These are phyloP conservation scores for Penicillium simplicissimum DNA, from an alignment of 495 filamentous ascomycete genomes.

Conservation along the genomic window DNA sequence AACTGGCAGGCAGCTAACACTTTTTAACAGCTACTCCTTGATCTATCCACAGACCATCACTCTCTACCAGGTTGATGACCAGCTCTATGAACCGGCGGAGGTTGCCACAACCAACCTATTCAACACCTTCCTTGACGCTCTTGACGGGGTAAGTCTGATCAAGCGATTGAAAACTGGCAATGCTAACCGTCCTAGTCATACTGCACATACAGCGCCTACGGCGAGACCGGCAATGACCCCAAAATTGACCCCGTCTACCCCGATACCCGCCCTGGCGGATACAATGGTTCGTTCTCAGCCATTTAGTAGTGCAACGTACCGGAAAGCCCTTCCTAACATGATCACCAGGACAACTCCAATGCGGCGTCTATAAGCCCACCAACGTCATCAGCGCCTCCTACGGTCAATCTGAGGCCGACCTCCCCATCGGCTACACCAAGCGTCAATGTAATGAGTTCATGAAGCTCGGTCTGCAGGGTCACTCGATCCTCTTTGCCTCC, in stretches of 20 bases:
- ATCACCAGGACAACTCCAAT: constrained; percentile 47
- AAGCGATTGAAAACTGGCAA: not conserved
- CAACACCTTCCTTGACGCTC: constrained; percentile 55
- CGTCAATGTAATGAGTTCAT: constrained; percentile 62
- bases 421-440: constrained; percentile 52
- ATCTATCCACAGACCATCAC: constrained; percentile 58
- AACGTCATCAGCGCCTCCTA: constrained; percentile 66
- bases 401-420: constrained; percentile 52
- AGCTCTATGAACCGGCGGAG: constrained; percentile 39
- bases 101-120: constrained; percentile 46
- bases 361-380: constrained; percentile 60
- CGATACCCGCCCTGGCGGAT: constrained; percentile 52
- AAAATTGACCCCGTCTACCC: constrained; percentile 55
- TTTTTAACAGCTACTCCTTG: constrained; percentile 28
- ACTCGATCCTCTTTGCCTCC: constrained; percentile 60
- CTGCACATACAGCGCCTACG: constrained; percentile 39
- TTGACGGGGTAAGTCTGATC: constrained; percentile 48
- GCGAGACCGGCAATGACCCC: constrained; percentile 47
- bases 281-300: constrained; percentile 41
- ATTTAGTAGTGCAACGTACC: not conserved
- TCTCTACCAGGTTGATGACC: constrained; percentile 58
- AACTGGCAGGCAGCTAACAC: not conserved
- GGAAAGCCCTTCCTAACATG: not conserved
- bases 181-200: constrained; percentile 24
- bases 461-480: constrained; percentile 66